A percentile compares a stretch with the other conserved stretches of the same genome.
phyloP scores from a whole-genome alignment of 768 basidiomycete genomes.

The Cyclocybe cylindracea region DNA sequence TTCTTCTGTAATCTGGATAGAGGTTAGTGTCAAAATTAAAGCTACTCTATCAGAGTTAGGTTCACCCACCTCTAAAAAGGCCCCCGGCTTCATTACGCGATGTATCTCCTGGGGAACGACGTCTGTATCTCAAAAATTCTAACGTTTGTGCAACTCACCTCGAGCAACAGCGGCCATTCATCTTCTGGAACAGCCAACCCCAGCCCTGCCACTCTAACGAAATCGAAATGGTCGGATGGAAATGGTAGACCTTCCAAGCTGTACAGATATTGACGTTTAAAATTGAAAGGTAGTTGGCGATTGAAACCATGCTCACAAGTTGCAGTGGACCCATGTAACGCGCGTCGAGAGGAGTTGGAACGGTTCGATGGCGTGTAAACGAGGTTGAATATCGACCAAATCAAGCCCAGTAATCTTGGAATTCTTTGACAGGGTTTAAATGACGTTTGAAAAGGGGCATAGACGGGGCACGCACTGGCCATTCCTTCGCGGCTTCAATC shows the following conservation, averaged over 20 bases:
- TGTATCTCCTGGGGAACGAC: conserved; percentile 53
- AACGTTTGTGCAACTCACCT: conserved; percentile 42
- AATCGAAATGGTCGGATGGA: conserved; percentile 56
- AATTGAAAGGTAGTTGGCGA: not conserved
- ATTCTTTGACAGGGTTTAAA: conserved; percentile 33
- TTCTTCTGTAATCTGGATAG: conserved; percentile 65
- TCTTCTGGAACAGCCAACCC: conserved; percentile 74
- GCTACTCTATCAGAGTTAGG: not conserved
- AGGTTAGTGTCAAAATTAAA: conserved; percentile 2
- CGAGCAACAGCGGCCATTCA: conserved; percentile 70
- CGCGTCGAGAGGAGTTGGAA: conserved; percentile 45
- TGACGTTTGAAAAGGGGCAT: not conserved
- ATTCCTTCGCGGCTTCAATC: conserved; percentile 64
- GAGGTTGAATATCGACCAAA: conserved; percentile 54
- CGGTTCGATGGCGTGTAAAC: conserved; percentile 34
- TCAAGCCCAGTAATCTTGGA: conserved; percentile 64
- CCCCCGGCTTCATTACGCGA: conserved; percentile 65
- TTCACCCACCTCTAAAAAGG: conserved; percentile 58
- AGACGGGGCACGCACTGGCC: conserved; percentile 48
- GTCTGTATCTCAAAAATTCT: conserved; percentile 1
- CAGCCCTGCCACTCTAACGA: conserved; percentile 62
- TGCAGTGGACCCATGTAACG: conserved; percentile 67
- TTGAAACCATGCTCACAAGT: conserved; percentile 49
- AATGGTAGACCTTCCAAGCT: conserved; percentile 72
- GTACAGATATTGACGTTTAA: not conserved